Base-by-base conservation (phyloP, 2,329 filamentous ascomycete species). In the Sclerotinia minor region DNA sequence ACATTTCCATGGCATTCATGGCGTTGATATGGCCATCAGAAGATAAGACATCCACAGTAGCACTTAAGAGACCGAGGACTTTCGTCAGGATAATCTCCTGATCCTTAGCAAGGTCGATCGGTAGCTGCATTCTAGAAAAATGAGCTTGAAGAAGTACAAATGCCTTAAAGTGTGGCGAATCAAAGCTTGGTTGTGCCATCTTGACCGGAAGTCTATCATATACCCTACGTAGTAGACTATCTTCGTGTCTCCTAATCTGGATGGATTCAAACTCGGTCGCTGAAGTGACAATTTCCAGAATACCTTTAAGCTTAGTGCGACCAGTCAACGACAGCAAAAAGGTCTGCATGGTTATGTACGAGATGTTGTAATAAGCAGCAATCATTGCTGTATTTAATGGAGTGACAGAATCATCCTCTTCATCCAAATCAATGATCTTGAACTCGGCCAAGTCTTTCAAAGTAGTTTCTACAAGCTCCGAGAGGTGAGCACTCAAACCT, bases 1-100 rank as follows among this genome's bases (percentile, higher is more conserved):
- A 96, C 86, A 99, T 92, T 79, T 99, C 95, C 94, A 99, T 99
- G 38, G 95, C 95, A 75, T 90, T 94, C 89, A 97, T 96, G 69
- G 95, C 94, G 77, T 99, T 99, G 70, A 99, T 85, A 75, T 97
- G 92, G 19, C 94, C 95, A 75, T 99, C 94, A 0, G 94, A 97
- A 13, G 93, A 97, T 47, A 99, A 85, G 21, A 99, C 93, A 78
- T 99, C 95, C 29, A 98, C 95, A 75, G 90, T 92, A 29, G 95
- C 94, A 77, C 92, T 96, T 58, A 99, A 85, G 15, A 99, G 85
- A 76, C 91, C 92, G 67, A 98, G 83, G 1, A 96, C 88, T 80
- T 95, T 96, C 67, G 87, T 87, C 57, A 99, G 79, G 66, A 99
- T 89, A 21, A 92, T 81, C 78, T 97, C 94, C 77, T 99, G 95